These are phyloP conservation scores for Pseudocercospora fuligena DNA, from an alignment of 2,329 filamentous ascomycete species.

Conservation along the genomic window DNA sequence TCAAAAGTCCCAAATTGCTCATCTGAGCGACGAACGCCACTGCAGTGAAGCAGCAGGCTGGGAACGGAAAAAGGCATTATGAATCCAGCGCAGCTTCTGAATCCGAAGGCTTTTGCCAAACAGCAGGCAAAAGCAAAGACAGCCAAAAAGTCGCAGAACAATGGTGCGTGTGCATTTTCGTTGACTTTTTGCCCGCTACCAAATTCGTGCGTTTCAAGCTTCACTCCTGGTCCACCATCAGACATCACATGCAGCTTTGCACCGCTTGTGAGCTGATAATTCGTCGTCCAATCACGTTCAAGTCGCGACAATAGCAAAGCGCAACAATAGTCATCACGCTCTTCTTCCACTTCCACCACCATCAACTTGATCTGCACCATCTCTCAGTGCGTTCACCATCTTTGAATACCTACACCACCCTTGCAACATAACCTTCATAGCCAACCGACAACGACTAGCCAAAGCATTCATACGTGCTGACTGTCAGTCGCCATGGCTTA, in stretches of 20 bases:
- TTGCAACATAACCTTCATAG: background rate
- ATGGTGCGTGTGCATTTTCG: slow-evolving; percentile 36
- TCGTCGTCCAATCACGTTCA: slow-evolving; percentile 5
- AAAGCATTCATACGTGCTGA: background rate
- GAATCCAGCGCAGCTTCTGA: slow-evolving; percentile 44
- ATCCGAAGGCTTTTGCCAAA: slow-evolving; percentile 46
- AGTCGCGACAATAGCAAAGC: background rate
- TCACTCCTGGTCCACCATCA: slow-evolving; percentile 22
- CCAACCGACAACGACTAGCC: background rate
- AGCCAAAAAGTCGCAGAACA: slow-evolving; percentile 33
- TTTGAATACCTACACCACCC: slow-evolving; percentile 8
- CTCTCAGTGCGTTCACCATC: slow-evolving; percentile 7
- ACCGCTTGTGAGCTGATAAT: slow-evolving; percentile 6
- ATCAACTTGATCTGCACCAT: slow-evolving; percentile 11
- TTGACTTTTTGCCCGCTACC: background rate
- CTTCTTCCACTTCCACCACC: slow-evolving; percentile 10
- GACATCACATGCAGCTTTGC: slow-evolving; percentile 2
- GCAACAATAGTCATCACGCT: background rate
- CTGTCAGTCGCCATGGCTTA: slow-evolving; percentile 1
- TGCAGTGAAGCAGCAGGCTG: background rate
- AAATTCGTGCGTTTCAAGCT: slow-evolving; percentile 1
- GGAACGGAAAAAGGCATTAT: slow-evolving; percentile 24
- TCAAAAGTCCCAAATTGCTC: background rate
- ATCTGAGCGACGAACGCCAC: background rate
- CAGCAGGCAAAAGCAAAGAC: slow-evolving; percentile 35